phyloP scores from a whole-genome alignment of 1,284 basidiomycete genomes.

The Exobasidium rhododendri region DNA sequence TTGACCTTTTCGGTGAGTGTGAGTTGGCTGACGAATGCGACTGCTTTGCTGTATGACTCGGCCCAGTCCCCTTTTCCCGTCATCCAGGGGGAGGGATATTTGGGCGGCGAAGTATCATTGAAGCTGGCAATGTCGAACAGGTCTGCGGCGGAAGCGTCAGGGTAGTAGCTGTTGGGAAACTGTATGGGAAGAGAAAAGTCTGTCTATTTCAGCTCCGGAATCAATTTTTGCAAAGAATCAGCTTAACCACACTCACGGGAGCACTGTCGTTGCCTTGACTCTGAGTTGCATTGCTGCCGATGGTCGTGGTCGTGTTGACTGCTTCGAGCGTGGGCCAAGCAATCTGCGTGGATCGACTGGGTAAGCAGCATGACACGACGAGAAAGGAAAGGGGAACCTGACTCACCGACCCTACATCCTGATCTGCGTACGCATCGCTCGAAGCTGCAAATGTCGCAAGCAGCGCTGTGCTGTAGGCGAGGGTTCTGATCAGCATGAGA shows the following conservation, averaged over 20 bases:
- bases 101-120: constrained; percentile 5
- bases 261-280: not conserved
- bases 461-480: too few relatives aligned
- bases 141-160: not conserved
- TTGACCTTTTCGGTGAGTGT: constrained; percentile 58
- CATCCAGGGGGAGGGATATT: constrained; percentile 14
- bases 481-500: too few relatives aligned
- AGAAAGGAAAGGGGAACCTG: too few relatives aligned
- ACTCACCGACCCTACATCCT: too few relatives aligned
- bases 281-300: not conserved
- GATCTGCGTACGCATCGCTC: too few relatives aligned
- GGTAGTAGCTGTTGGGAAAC: constrained; percentile 10
- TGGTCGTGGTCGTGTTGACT: not conserved
- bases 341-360: too few relatives aligned
- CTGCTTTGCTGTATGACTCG: constrained; percentile 65
- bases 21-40: constrained; percentile 54
- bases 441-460: too few relatives aligned
- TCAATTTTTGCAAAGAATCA: too few relatives aligned
- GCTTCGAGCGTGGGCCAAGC: not conserved
- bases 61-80: constrained; percentile 62
- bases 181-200: too few relatives aligned
- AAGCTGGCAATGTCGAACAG: not conserved
- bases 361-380: too few relatives aligned
- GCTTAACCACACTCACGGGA: not conserved
- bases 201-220: too few relatives aligned